These are phyloP conservation scores for Brassica incana DNA, from an alignment of 345 rosid genomes.

Conservation along the genomic window DNA sequence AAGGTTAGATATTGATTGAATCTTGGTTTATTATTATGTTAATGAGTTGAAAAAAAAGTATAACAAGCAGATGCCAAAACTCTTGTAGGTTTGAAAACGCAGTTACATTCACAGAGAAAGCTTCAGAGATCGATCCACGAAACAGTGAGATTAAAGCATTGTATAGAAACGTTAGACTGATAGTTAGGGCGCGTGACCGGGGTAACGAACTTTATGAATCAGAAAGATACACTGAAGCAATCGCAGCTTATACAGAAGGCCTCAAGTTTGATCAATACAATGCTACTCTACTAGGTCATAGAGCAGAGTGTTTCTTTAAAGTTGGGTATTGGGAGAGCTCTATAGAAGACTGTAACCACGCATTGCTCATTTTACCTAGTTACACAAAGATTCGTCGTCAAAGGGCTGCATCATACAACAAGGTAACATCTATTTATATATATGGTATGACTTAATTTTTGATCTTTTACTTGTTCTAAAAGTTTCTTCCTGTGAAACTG, in stretches of 20 bases:
- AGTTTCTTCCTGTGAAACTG: conserved; percentile 21
- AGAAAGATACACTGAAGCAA: conserved; percentile 96
- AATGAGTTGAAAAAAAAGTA: conserved; percentile 31
- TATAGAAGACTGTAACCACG: conserved; percentile 76
- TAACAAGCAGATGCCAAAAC: conserved; percentile 38
- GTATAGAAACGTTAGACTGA: conserved; percentile 62
- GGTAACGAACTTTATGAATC: conserved; percentile 93
- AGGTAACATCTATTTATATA: conserved; percentile 45
- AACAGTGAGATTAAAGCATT: conserved; percentile 66
- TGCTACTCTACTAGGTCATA: conserved; percentile 69
- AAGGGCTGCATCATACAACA: conserved; percentile 83
- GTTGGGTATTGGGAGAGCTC: conserved; percentile 84
- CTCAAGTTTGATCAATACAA: conserved; percentile 81
- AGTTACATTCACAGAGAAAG: conserved; percentile 74
- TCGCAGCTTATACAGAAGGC: conserved; percentile 86
- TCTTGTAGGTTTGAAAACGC: conserved; percentile 97
- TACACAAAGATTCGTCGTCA: conserved; percentile 78
- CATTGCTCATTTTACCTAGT: conserved; percentile 67
- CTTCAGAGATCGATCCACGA: conserved; percentile 65
- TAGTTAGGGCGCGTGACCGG: conserved; percentile 71
- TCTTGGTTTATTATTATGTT: conserved; percentile 8
- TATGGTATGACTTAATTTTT: not conserved
- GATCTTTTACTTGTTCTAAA: not conserved
- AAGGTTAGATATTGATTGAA: conserved; percentile 54
- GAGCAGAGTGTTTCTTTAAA: conserved; percentile 96